These are phyloP conservation scores for Candida hungchunana DNA, from an alignment of 805 yeast genomes.

Conservation along the genomic window DNA sequence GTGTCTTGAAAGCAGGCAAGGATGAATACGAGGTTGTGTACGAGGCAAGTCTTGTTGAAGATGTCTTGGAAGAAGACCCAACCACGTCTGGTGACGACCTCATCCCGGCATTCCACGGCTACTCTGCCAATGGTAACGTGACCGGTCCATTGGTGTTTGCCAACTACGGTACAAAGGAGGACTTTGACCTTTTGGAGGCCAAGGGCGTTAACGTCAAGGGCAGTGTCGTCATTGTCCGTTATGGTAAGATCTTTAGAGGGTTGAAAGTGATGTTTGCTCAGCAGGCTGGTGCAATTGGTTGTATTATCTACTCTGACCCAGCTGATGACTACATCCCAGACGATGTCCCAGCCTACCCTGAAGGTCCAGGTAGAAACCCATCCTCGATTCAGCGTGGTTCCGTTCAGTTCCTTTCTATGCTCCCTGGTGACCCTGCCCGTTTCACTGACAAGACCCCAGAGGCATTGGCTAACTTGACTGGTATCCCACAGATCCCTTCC, in stretches of 20 bases:
- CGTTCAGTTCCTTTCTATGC: slow-evolving; percentile 53
- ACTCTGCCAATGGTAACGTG: slow-evolving; percentile 71
- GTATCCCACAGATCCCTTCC: slow-evolving; percentile 64
- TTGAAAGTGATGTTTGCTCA: slow-evolving; percentile 75
- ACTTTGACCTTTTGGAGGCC: slow-evolving; percentile 44
- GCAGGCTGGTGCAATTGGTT: slow-evolving; percentile 65
- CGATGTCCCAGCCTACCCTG: slow-evolving; percentile 64
- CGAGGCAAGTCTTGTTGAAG: slow-evolving; percentile 52
- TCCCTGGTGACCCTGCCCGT: slow-evolving; percentile 73
- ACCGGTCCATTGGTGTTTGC: slow-evolving; percentile 63
- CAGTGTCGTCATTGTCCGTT: slow-evolving; percentile 61
- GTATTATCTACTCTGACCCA: slow-evolving; percentile 65
- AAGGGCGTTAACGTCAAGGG: slow-evolving; percentile 49
- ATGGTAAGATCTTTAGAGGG: slow-evolving; percentile 67
- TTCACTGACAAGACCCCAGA: slow-evolving; percentile 63
- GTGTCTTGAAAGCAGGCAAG: slow-evolving; percentile 30
- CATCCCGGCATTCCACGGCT: slow-evolving; percentile 73
- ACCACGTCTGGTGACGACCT: slow-evolving; percentile 38
- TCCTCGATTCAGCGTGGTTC: slow-evolving; percentile 75
- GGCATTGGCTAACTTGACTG: slow-evolving; percentile 40
- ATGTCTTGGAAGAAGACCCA: slow-evolving; percentile 47
- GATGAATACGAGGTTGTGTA: slow-evolving; percentile 30
- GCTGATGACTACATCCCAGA: slow-evolving; percentile 54
- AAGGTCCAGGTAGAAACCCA: slow-evolving; percentile 77
- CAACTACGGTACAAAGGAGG: slow-evolving; percentile 62